Base-by-base conservation (phyloP, 2,329 filamentous ascomycete genomes). In the Trichophyton mentagrophytes region DNA sequence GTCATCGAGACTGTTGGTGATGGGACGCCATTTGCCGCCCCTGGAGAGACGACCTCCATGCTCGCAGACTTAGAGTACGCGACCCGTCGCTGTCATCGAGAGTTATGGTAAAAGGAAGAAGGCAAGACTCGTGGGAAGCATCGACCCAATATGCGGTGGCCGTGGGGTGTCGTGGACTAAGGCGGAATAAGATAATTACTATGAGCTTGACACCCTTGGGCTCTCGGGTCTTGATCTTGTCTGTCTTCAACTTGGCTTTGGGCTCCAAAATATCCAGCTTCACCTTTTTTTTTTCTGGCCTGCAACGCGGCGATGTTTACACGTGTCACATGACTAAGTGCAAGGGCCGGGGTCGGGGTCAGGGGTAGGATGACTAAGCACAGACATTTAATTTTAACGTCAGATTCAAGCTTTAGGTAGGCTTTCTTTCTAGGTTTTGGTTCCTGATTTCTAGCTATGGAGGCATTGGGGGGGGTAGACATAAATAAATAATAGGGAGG, bases 31-130 rank as follows among this genome's bases (percentile, higher is more conserved):
- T 66, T 66, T 40, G 65, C 59, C 64, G 61, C 62, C 63, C 63
- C 65, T 63, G 61, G 64, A 30, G 65, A 66, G 58, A 62, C 62
- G 53, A 67, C 66, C 62, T 67, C 65, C 65, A 66, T 67, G 30
- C 46, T 64, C 61, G 59, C 57, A 55, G 60, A 60, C 40, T 58
- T 71, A 69, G 67, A 63, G 65, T 60, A 61, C 63, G 60, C 51
- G 61, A 51, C 57, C 62, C 62, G 62, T 62, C 58, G 61, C 60
- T 67, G 64, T 69, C 73, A 75, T 76, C 64, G 68, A 71, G 64
- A 62, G 61, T 61, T 60, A 63, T 60, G 64, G 56, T 20, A 36
- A 64, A 61, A 61, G 61, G 44, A 44, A 17, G 20, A 58, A 25
- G 56, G 61, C 30, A 4, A 25, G 59, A 40, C 55, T 47, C 55